Percentiles rank a stretch among this genome's conserved stretches.
Evolutionary conservation across 805 yeast genomes (phyloP).

Genomic region (Candida insectalens): DNA sequence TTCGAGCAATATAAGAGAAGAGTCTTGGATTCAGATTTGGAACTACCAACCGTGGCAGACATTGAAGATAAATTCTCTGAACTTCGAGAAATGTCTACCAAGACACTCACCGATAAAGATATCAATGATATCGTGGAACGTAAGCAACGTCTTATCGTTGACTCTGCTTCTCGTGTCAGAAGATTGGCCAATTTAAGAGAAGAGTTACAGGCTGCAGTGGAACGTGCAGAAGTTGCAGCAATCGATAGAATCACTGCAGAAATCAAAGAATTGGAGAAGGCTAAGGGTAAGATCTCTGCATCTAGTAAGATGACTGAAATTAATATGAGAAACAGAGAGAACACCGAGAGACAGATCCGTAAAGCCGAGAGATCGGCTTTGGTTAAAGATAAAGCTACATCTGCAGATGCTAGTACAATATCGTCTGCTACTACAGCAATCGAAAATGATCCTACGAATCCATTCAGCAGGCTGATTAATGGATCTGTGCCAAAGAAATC

Average conservation of each 20-base stretch:
- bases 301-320: conserved; percentile 52
- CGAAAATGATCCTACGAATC: conserved; percentile 39
- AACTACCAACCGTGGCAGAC: conserved; percentile 54
- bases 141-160: conserved; percentile 50
- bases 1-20: conserved; percentile 59
- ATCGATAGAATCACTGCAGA: conserved; percentile 37
- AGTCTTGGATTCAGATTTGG: conserved; percentile 44
- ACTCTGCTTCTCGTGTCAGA: conserved; percentile 68
- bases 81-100: conserved; percentile 51
- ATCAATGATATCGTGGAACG: conserved; percentile 70
- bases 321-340: conserved; percentile 76
- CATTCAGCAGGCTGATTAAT: conserved; percentile 78
- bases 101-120: conserved; percentile 60
- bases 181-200: conserved; percentile 64
- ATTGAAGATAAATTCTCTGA: conserved; percentile 56
- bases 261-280: conserved; percentile 27
- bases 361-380: conserved; percentile 65
- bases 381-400: conserved; percentile 38
- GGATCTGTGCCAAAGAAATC: conserved; percentile 33
- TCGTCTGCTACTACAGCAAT: background rate
- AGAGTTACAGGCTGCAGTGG: conserved; percentile 67
- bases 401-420: conserved; percentile 22
- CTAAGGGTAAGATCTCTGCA: conserved; percentile 11
- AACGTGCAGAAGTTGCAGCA: conserved; percentile 36
- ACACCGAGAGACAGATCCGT: conserved; percentile 68